Conservation (phyloP, 306 rosid species). For the Albizia julibrissin region DNA sequence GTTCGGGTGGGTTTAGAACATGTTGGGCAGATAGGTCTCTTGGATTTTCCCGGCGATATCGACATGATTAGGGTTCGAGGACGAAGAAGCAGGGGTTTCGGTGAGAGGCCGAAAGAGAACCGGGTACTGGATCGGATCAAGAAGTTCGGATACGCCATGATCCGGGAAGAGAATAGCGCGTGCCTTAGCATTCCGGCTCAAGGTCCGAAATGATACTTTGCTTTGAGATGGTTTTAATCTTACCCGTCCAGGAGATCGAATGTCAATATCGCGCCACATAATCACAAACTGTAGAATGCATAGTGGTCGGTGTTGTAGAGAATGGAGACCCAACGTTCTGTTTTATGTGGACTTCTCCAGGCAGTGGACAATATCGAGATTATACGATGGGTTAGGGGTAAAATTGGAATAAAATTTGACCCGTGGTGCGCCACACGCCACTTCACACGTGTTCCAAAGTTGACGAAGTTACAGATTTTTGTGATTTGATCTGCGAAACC, state of each 20-base stretch:
- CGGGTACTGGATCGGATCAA: constrained; percentile 22
- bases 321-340: too few species aligned
- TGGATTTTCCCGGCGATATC: constrained; percentile 44
- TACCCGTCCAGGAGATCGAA: neutral
- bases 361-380: neutral
- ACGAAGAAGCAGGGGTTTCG: constrained; percentile 17
- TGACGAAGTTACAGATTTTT: neutral
- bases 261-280: neutral
- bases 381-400: constrained; percentile 2
- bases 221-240: neutral
- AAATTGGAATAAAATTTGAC: constrained; percentile 14
- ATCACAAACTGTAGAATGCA: neutral
- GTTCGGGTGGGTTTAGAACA: constrained; percentile 76
- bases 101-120: neutral
- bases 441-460: constrained; percentile 11
- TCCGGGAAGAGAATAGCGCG: neutral
- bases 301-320: too few species aligned
- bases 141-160: neutral
- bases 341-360: too few species aligned
- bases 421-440: constrained; percentile 41
- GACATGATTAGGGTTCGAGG: constrained; percentile 42
- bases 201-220: neutral
- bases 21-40: constrained; percentile 69
- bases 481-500: neutral
- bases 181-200: neutral